These are phyloP conservation scores for barrel medic (Medicago truncatula) DNA, from an alignment of 306 rosid species.

Conservation along the genomic window DNA sequence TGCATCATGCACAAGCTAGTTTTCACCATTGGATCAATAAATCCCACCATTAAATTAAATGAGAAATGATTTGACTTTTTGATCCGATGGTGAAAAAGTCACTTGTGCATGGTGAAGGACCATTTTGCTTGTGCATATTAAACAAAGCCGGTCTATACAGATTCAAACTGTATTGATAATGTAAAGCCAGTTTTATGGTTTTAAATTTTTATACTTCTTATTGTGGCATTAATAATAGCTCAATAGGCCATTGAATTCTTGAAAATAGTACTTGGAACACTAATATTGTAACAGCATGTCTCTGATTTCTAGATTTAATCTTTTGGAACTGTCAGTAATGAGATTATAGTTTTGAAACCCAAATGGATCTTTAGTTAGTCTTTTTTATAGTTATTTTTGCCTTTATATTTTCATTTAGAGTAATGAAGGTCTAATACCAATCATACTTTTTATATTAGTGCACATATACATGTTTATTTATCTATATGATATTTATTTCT, in stretches of 20 bases:
- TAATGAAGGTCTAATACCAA: not conserved
- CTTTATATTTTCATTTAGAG: slow-evolving; percentile 10
- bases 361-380: slow-evolving; percentile 1
- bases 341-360: slow-evolving; percentile 9
- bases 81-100: no score
- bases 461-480: not conserved
- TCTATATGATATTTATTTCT: slow-evolving; percentile 20
- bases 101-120: no score
- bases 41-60: no score
- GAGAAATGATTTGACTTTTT: no score
- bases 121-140: no score
- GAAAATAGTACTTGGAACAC: not conserved
- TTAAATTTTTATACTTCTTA: not conserved
- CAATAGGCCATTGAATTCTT: not conserved
- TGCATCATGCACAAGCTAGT: no score
- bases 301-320: slow-evolving; percentile 22
- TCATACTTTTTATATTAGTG: not conserved
- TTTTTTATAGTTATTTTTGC: not conserved
- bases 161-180: not conserved
- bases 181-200: not conserved
- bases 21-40: no score
- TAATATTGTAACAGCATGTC: not conserved
- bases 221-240: slow-evolving; percentile 1
- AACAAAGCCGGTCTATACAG: no score
- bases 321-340: slow-evolving; percentile 18